Conservation (phyloP, 805 yeast genomes). For the Lipomyces japonicus region DNA sequence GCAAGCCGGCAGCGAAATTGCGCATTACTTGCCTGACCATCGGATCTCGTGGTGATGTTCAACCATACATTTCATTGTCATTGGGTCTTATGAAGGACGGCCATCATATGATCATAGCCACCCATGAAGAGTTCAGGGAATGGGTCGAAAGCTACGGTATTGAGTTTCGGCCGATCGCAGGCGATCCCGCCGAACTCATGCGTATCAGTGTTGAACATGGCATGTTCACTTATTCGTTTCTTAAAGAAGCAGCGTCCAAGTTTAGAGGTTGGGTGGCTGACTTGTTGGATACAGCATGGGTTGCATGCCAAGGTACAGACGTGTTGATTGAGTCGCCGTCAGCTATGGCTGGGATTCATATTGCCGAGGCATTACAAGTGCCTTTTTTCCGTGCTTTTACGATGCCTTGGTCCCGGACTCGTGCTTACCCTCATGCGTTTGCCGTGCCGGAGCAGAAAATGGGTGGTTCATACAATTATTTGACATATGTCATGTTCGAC, state of each 20-base stretch:
- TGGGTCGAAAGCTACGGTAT: slow-evolving; percentile 71
- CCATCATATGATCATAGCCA: slow-evolving; percentile 76
- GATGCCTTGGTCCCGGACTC: slow-evolving; percentile 97
- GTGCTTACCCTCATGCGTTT: slow-evolving; percentile 95
- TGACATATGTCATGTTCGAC: slow-evolving; percentile 91
- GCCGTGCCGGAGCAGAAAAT: slow-evolving; percentile 89
- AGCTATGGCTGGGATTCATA: slow-evolving; percentile 92
- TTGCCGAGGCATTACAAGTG: slow-evolving; percentile 84
- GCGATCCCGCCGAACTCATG: slow-evolving; percentile 91
- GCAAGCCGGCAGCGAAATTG: slow-evolving; percentile 51
- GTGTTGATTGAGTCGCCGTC: slow-evolving; percentile 92
- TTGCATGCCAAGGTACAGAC: slow-evolving; percentile 78
- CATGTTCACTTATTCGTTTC: slow-evolving; percentile 72
- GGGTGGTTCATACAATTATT: slow-evolving; percentile 88
- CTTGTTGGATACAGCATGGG: slow-evolving; percentile 70
- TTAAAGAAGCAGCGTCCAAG: slow-evolving; percentile 75
- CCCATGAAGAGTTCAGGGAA: slow-evolving; percentile 74
- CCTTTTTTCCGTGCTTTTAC: slow-evolving; percentile 95
- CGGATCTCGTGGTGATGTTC: slow-evolving; percentile 96
- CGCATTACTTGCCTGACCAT: slow-evolving; percentile 74
- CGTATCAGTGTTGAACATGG: slow-evolving; percentile 89
- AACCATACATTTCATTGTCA: slow-evolving; percentile 90
- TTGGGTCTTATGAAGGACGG: slow-evolving; percentile 76
- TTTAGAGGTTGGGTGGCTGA: slow-evolving; percentile 83
- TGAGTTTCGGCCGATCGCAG: slow-evolving; percentile 72